Percentiles rank a stretch among this genome's conserved stretches.
These are phyloP conservation scores for Ceratobasidium theobromae DNA, from an alignment of 1,284 basidiomycete genomes.

Conservation along the genomic window DNA sequence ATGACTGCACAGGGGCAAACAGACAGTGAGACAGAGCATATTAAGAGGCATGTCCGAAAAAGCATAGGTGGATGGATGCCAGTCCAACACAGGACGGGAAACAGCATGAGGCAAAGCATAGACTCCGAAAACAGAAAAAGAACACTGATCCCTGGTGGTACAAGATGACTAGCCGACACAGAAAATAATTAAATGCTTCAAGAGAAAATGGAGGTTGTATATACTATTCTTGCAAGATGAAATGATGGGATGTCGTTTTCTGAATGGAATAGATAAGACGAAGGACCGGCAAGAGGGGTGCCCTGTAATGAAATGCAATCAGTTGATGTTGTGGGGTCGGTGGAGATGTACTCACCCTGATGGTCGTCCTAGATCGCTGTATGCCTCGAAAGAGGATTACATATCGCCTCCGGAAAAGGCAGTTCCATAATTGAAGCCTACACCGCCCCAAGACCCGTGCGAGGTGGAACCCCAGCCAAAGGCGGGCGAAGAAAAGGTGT, in stretches of 20 bases:
- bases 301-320: not conserved
- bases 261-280: slow-evolving; percentile 28
- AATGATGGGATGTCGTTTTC: slow-evolving; percentile 19
- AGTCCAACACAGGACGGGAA: not conserved
- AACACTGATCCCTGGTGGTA: slow-evolving; percentile 3
- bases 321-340: not conserved
- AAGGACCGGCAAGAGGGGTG: slow-evolving; percentile 16
- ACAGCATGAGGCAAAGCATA: not conserved
- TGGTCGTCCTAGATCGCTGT: slow-evolving; percentile 16
- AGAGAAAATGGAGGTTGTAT: slow-evolving; percentile 24
- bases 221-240: slow-evolving; percentile 14
- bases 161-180: not conserved
- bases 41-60: slow-evolving; percentile 12
- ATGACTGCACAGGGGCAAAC: no score
- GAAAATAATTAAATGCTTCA: slow-evolving; percentile 24
- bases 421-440: slow-evolving; percentile 14
- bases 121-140: not conserved
- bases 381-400: not conserved
- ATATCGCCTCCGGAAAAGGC: slow-evolving; percentile 18
- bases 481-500: not conserved
- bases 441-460: slow-evolving; percentile 10
- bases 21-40: not conserved
- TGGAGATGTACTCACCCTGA: slow-evolving; percentile 9
- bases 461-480: slow-evolving; percentile 16
- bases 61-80: slow-evolving; percentile 24